Base-by-base conservation (phyloP, 2,329 filamentous ascomycete species). In the Cytospora schulzeri region DNA sequence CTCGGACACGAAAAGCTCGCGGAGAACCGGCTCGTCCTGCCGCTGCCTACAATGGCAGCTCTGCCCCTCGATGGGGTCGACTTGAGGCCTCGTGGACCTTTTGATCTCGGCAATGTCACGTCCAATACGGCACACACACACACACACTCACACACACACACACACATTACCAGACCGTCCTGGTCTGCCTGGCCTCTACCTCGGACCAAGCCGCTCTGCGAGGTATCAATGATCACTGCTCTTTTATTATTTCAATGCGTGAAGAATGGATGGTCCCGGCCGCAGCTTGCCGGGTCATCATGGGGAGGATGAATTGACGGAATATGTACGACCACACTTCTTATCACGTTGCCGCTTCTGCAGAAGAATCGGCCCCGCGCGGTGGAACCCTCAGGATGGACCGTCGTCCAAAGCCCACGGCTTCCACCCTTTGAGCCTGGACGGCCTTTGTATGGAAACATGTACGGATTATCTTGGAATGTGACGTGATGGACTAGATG, bases 381-480 rank as follows among this genome's bases (percentile, higher is more conserved):
- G 58, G 48, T 41, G 29, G 50, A 48, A 52, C 53, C 38, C 28
- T 57, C 48, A 33, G 64, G 31, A 45, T 33, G 29, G 31, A 28
- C 54, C 24, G 51, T 60, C 60, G 33, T 60, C 51, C 55, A 15
- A 22, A 53, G 52, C 52, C n/a, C 57, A 60, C 31, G 45, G 28
- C 24, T 48, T 57, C 8, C n/a, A 41, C 45, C 52, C 29, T 28
- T 33, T 60, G 51, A 56, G 56, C 52, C 52, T 57, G 45, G 53
- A 28, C 48, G 61, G 61, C 61, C 51, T 35, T 58, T 64, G 64
- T 64, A 58, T 61, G 64, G 41, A 64, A 63, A 28, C 33, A 61
- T 60, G 64, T 57, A 57, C 53, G 45, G 51, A 29, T 57, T 28
- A 54, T 35, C 55, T n/a, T 35, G 53, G 53, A 31, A 57, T 53